Evolutionary conservation across 2,329 filamentous ascomycete genomes (phyloP).

Genomic region (Aspergillus sp.): DNA sequence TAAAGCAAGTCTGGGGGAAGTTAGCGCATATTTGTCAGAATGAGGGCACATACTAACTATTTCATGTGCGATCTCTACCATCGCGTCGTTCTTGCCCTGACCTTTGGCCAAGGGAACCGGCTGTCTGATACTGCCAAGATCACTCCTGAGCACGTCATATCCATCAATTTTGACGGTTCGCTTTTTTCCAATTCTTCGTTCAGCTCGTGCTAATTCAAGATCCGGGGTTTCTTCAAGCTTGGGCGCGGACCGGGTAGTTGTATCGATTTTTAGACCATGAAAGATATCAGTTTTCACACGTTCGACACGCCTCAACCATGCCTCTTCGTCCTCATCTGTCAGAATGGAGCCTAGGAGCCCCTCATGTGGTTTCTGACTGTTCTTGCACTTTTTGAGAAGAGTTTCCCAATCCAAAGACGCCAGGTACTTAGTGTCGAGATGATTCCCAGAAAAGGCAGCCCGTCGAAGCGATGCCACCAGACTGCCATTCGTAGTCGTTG

Average conservation of each 20-base stretch:
- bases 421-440: conserved; percentile 54
- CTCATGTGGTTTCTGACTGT: no score
- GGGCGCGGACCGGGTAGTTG: conserved; percentile 18
- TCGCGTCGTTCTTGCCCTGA: no score
- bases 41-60: conserved; percentile 14
- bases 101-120: no score
- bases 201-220: conserved; percentile 36
- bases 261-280: conserved; percentile 47
- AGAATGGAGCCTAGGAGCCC: conserved; percentile 13
- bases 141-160: conserved; percentile 54
- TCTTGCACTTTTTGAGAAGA: conserved; percentile 14
- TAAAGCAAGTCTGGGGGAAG: conserved; percentile 10
- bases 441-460: conserved; percentile 15
- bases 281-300: conserved; percentile 55
- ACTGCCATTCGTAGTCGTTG: neutral
- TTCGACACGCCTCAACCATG: conserved; percentile 55
- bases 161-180: conserved; percentile 55
- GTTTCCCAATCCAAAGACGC: conserved; percentile 47
- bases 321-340: conserved; percentile 45
- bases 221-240: conserved; percentile 27
- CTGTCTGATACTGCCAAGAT: conserved; percentile 14
- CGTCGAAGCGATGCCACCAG: no score
- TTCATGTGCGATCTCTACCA: no score
- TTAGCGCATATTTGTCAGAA: conserved; percentile 1
- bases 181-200: conserved; percentile 53